Percentiles rank a stretch among this genome's conserved stretches.
Evolutionary conservation across 2,329 filamentous ascomycete species (phyloP).

Genomic region (Mariannaea sp.): DNA sequence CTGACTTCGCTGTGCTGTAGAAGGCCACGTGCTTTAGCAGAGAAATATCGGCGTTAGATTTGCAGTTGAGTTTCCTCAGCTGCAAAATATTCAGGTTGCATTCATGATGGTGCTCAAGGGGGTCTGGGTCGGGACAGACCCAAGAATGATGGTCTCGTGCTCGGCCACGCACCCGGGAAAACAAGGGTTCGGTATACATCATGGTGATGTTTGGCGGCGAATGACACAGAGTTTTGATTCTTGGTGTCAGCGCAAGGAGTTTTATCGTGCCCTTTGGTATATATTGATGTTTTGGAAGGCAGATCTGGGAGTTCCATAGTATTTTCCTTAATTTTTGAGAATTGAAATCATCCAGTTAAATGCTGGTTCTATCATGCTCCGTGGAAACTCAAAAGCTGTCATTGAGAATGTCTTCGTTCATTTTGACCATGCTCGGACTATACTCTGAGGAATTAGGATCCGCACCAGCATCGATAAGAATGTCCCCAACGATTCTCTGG

Average conservation of each 20-base stretch:
- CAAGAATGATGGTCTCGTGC: not conserved
- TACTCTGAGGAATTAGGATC: constrained; percentile 60
- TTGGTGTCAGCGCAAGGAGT: too few species aligned
- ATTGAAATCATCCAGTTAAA: constrained; percentile 1
- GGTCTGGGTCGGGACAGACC: not conserved
- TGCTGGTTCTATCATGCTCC: not conserved
- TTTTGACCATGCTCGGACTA: constrained; percentile 68
- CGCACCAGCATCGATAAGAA: constrained; percentile 75
- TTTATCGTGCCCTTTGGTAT: not conserved
- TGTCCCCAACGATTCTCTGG: constrained; percentile 78
- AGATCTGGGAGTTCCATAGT: constrained; percentile 1
- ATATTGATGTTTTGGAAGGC: not conserved
- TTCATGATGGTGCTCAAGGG: not conserved
- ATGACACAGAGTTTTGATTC: not conserved
- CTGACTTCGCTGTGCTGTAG: not conserved
- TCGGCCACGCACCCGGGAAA: not conserved
- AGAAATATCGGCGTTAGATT: not conserved
- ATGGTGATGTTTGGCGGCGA: too few species aligned
- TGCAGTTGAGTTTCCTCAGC: not conserved
- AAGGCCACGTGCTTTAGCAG: not conserved
- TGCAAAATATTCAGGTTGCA: not conserved
- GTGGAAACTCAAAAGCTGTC: constrained; percentile 59
- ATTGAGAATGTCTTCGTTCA: constrained; percentile 65
- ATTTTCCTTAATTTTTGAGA: constrained; percentile 10
- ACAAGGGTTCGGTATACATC: not conserved